These are phyloP conservation scores for Neurospora sp. DNA, from an alignment of 495 filamentous ascomycete genomes.

Conservation along the genomic window DNA sequence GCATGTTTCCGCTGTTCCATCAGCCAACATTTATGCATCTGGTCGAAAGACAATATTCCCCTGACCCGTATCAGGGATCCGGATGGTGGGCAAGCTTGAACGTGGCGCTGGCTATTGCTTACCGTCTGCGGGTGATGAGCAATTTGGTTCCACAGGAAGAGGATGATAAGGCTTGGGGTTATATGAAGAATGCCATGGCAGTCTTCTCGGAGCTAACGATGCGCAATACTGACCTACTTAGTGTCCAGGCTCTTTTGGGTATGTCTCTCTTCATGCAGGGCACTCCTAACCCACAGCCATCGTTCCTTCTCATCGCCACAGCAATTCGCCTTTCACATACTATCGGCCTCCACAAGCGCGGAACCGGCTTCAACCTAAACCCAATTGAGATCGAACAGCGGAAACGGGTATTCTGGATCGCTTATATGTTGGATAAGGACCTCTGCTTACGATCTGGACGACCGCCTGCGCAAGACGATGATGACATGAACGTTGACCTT, in stretches of 20 bases:
- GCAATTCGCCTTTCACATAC: constrained; percentile 87
- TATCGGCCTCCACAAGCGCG: constrained; percentile 90
- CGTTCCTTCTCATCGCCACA: constrained; percentile 86
- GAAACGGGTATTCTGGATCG: constrained; percentile 97
- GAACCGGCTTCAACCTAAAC: constrained; percentile 83
- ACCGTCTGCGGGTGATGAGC: constrained; percentile 90
- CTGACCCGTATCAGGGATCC: constrained; percentile 86
- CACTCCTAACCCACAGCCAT: constrained; percentile 92
- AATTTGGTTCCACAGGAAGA: constrained; percentile 83
- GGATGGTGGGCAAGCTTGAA: constrained; percentile 99
- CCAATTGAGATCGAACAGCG: constrained; percentile 87
- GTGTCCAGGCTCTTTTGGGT: constrained; percentile 91
- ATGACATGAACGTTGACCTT: constrained; percentile 96
- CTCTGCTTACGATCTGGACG: constrained; percentile 87
- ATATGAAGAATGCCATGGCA: constrained; percentile 92
- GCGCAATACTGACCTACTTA: constrained; percentile 90
- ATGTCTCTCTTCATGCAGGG: constrained; percentile 96
- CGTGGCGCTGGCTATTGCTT: constrained; percentile 82
- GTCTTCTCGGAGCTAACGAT: constrained; percentile 87
- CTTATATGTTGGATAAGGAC: constrained; percentile 92
- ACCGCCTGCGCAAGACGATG: constrained; percentile 90
- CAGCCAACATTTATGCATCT: constrained; percentile 97
- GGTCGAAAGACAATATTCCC: constrained; percentile 84
- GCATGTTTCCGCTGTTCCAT: constrained; percentile 95
- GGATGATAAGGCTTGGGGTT: constrained; percentile 86